These are phyloP conservation scores for Casuarina equisetifolia DNA, from an alignment of 306 rosid genomes.

Conservation along the genomic window DNA sequence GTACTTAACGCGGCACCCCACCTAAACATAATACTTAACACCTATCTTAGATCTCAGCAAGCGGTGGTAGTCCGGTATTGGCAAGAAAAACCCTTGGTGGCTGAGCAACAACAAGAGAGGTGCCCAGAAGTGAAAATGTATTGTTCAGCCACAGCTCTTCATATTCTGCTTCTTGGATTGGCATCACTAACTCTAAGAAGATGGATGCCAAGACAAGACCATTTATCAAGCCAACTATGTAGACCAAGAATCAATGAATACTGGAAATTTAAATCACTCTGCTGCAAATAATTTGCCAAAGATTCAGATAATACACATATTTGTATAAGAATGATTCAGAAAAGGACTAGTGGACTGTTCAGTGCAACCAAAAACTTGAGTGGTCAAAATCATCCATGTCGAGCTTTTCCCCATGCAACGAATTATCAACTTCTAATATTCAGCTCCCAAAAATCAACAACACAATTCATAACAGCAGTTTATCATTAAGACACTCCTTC, in stretches of 20 bases:
- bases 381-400: neutral
- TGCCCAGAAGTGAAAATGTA: neutral
- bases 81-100: slow-evolving; percentile 7
- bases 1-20: slow-evolving; percentile 13
- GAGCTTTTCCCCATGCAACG: neutral
- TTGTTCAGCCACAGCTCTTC: neutral
- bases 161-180: neutral
- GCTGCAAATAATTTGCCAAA: too few relatives aligned
- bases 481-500: neutral
- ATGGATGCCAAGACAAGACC: slow-evolving; percentile 3
- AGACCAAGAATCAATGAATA: neutral
- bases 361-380: neutral
- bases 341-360: neutral
- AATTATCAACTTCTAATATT: neutral
- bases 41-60: slow-evolving; percentile 1
- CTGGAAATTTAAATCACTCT: neutral
- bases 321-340: neutral
- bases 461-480: neutral
- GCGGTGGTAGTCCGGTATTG: neutral
- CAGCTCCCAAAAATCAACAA: neutral
- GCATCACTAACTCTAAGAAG: neutral
- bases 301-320: neutral
- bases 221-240: neutral
- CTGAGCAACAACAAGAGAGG: neutral
- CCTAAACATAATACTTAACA: slow-evolving; percentile 11